phyloP scores from a whole-genome alignment of 2,329 filamentous ascomycete genomes.

The Xylariaceae sp. region DNA sequence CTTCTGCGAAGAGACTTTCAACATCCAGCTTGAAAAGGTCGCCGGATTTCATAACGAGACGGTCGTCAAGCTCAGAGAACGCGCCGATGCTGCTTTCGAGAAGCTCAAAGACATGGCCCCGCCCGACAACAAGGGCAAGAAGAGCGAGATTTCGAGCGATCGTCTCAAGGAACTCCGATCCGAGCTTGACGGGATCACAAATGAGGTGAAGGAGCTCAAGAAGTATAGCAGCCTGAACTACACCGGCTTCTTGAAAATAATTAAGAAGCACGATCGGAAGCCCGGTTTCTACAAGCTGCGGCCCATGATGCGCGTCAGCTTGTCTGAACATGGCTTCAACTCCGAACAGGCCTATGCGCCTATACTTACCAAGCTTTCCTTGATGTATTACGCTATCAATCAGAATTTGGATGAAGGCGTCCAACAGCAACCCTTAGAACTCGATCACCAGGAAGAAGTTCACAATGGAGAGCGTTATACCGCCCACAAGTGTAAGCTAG shows the following conservation, averaged over 20 bases:
- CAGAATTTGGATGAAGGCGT: conserved; percentile 68
- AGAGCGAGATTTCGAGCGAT: conserved; percentile 43
- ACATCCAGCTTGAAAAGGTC: conserved; percentile 92
- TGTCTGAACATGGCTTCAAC: conserved; percentile 90
- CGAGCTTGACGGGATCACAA: conserved; percentile 83
- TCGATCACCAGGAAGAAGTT: conserved; percentile 51
- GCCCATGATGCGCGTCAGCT: conserved; percentile 83
- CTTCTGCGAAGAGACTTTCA: conserved; percentile 94
- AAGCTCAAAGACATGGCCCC: conserved; percentile 78
- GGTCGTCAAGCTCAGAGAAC: conserved; percentile 53
- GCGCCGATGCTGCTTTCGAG: conserved; percentile 54
- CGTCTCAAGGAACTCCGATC: conserved; percentile 66
- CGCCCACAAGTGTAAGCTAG: conserved; percentile 73
- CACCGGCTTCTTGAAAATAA: conserved; percentile 94
- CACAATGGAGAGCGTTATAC: conserved; percentile 70
- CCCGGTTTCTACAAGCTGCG: conserved; percentile 85
- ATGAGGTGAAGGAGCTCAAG: conserved; percentile 88
- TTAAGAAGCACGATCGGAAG: conserved; percentile 98
- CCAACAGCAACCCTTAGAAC: conserved; percentile 38
- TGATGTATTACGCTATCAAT: conserved; percentile 93
- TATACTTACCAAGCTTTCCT: conserved; percentile 81
- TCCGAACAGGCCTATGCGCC: conserved; percentile 86
- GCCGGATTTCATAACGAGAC: conserved; percentile 80
- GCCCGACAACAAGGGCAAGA: conserved; percentile 55
- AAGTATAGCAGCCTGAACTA: conserved; percentile 97